Percentiles rank a stretch among this genome's conserved stretches.
phyloP scores from a whole-genome alignment of 1,284 basidiomycete genomes.

The Malassezia nana region DNA sequence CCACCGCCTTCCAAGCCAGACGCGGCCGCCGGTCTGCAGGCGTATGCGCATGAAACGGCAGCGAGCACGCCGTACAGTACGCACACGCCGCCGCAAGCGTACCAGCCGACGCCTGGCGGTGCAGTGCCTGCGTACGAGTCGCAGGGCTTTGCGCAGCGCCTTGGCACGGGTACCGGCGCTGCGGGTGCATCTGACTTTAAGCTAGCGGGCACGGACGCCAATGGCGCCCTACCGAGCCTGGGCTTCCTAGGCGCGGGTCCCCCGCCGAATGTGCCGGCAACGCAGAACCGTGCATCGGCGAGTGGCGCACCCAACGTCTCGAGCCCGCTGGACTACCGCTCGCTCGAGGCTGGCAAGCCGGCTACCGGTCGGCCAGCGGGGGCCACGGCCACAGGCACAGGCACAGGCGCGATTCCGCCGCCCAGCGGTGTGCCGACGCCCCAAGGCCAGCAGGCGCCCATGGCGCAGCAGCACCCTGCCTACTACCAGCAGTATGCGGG shows the following conservation, averaged over 20 bases:
- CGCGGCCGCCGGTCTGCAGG: conserved; percentile 1
- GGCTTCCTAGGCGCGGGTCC: conserved; percentile 25
- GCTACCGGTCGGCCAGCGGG: conserved; percentile 3
- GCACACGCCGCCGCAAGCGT: conserved; percentile 21
- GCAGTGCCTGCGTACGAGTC: conserved; percentile 29
- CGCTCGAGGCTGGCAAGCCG: conserved; percentile 14
- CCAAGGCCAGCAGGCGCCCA: conserved; percentile 15
- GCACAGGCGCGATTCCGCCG: conserved; percentile 5
- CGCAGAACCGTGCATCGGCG: conserved; percentile 18
- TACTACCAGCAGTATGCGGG: conserved; percentile 45
- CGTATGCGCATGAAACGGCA: conserved; percentile 3
- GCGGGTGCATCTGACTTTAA: conserved; percentile 38
- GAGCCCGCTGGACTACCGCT: conserved; percentile 17
- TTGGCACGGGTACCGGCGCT: conserved; percentile 24
- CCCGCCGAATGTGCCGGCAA: conserved; percentile 17
- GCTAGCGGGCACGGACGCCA: conserved; percentile 19
- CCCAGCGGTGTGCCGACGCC: conserved; percentile 28
- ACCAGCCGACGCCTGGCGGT: conserved; percentile 26
- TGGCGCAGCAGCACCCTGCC: conserved; percentile 36
- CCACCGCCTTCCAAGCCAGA: conserved; percentile 24
- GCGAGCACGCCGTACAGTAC: conserved; percentile 29
- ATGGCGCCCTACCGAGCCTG: conserved; percentile 32
- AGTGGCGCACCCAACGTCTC: conserved; percentile 10
- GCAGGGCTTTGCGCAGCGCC: conserved; percentile 35
- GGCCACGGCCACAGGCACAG: background rate